Base-by-base conservation (phyloP, 2,329 filamentous ascomycete genomes). In the Cladosporium sp. region DNA sequence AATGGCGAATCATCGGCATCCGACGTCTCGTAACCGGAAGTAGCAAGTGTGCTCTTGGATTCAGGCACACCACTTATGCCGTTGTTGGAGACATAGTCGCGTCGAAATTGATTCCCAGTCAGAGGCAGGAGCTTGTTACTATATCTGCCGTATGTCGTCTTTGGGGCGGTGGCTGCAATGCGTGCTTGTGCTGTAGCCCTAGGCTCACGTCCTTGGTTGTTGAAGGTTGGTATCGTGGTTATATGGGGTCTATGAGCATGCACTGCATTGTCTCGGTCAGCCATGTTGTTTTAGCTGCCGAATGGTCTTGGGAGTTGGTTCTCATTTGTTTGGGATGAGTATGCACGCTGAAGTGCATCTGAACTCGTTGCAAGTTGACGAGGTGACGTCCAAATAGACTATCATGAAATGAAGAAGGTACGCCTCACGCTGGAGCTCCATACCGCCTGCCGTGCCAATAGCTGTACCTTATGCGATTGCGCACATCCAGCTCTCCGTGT, bases 1-100 rank as follows among this genome's bases (percentile, higher is more conserved):
- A 66, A 51, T 19, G 59, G 60, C 1, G 64, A 60, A 29, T 64
- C 61, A 7, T 64, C 58, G 37, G 61, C 50, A 19, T 56, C 55
- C n/a, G 52, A 51, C n/a, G 4, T 27, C 22, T 27, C 22, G 22
- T 27, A 27, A 9, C 4, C 4, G 4, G 22, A 4, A 9, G 22
- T 9, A 27, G 22, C 4, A 4, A 27, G 4, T 5, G 4, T 27
- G 22, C 22, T 27, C 22, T 27, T 27, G 4, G 22, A 27, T 9
- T 5, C 4, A 4, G 9, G 22, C 22, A 9, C 22, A 27, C 9
- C 22, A 27, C 22, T 27, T 27, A 27, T 27, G 4, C 22, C 22
- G 4, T 9, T 5, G 22, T 9, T 27, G 4, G 22, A 55, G 13
- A 30, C 37, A 34, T 54, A 50, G 2, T 36, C 30, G 24, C 54